Base-by-base conservation (phyloP, 768 basidiomycete genomes). In the Phylloporus sp. region DNA sequence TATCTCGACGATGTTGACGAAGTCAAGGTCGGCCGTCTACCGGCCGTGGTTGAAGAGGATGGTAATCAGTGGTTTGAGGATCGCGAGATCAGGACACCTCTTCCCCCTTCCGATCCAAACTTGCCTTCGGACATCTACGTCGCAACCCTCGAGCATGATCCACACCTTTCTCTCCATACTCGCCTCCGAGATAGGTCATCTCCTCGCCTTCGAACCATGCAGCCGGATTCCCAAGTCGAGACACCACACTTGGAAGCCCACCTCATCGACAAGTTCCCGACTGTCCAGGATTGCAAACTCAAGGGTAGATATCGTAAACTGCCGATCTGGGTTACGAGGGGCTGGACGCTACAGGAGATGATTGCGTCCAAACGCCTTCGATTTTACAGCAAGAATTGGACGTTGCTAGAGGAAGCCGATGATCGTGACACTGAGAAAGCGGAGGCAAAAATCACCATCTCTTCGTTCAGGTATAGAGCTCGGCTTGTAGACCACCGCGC, bases 311-410 rank as follows among this genome's bases (percentile, higher is more conserved):
- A 55, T 17, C 54, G 39, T 28, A 41, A 42, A 8, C 26, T 45
- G 14, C 57, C 58, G 0, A 14, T 24, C 6, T 63, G 62, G 63
- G 49, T 52, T 11, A 55, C 43, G 11, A 51, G 63, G 34, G 62
- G 53, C 6, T 63, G 62, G 63, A 63, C 62, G 9, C 48, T 63
- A 22, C 63, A 65, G 28, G 62, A 63, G 39, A 44, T 57, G 53
- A 17, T 63, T 13, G 63, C 60, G 5, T 49, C 62, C 10, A 65
- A 49, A 42, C 42, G 58, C 15, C 47, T 65, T 47, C 63, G 61
- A 27, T 63, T 63, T 49, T 63, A 63, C 48, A 59, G 42, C 42
- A 54, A 42, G 40, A 26, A n/a, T 14, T 63, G 62, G 62, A 53
- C 49, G 5, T 31, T 60, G n/a, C 42, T 62, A 8, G 61, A 62